Evolutionary conservation across 1,284 basidiomycete species (phyloP).

Genomic region (Irpex sp.): DNA sequence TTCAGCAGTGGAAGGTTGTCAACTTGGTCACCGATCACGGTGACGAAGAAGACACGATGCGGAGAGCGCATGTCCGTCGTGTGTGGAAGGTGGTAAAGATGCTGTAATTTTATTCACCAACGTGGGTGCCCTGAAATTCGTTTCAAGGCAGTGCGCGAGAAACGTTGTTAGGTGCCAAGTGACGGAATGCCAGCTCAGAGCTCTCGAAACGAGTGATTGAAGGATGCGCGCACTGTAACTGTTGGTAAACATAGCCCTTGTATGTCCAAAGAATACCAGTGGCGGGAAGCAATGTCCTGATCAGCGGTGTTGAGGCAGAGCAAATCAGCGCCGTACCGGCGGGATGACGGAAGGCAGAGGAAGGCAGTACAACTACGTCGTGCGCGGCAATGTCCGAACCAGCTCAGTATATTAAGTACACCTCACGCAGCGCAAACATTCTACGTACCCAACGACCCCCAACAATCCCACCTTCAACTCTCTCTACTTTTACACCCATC

Average conservation of each 20-base stretch:
- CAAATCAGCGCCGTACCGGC: background rate
- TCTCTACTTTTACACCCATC: background rate
- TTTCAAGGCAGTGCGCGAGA: background rate
- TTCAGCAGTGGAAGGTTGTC: background rate
- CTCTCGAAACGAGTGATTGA: background rate
- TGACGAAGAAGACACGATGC: background rate
- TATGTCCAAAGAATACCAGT: background rate
- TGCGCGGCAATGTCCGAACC: slow-evolving; percentile 13
- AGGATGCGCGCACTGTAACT: background rate
- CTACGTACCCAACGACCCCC: slow-evolving; percentile 5
- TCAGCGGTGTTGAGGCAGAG: background rate
- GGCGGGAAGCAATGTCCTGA: background rate
- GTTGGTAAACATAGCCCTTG: background rate
- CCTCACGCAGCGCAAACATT: slow-evolving; percentile 1
- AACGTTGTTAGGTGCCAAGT: background rate
- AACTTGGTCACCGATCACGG: too few relatives aligned
- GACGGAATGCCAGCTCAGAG: background rate
- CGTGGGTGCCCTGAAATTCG: background rate
- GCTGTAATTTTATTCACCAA: background rate
- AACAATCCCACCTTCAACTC: slow-evolving; percentile 2
- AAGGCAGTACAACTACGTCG: slow-evolving; percentile 8
- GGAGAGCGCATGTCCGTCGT: background rate
- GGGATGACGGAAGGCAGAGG: background rate
- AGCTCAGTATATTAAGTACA: slow-evolving; percentile 8
- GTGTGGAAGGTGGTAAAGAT: background rate